phyloP scores from a whole-genome alignment of 148 eudicot species.

The Nepenthes gracilis region DNA sequence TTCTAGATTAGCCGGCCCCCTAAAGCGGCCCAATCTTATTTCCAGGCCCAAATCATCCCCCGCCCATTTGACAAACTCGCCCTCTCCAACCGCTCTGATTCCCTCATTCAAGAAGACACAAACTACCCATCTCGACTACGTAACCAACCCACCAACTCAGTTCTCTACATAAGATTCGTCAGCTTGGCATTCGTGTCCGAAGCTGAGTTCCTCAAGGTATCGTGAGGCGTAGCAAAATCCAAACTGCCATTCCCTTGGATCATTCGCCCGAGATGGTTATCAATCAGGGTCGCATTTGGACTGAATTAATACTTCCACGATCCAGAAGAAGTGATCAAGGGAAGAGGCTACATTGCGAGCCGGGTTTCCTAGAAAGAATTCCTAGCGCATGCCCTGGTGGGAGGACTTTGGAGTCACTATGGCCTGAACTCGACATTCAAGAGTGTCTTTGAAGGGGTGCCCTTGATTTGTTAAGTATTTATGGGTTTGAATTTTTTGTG shows the following conservation, averaged over 20 bases:
- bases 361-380: not conserved
- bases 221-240: constrained; percentile 26
- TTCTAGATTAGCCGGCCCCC: not conserved
- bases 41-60: constrained; percentile 9
- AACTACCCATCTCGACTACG: not conserved
- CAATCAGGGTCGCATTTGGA: not conserved
- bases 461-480: constrained; percentile 22
- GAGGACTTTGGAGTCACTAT: not conserved
- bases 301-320: not conserved
- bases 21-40: not conserved
- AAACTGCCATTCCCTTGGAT: constrained; percentile 30
- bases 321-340: not conserved
- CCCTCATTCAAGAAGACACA: not conserved
- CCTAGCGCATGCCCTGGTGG: not conserved
- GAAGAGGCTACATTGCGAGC: not conserved
- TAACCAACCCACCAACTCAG: constrained; percentile 14
- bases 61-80: constrained; percentile 25
- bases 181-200: constrained; percentile 25
- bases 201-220: constrained; percentile 22
- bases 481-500: not conserved
- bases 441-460: constrained; percentile 21
- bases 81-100: constrained; percentile 10
- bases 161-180: constrained; percentile 33
- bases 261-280: not conserved
- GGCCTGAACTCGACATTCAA: constrained; percentile 30